These are phyloP conservation scores for Escovopsis sp. DNA, from an alignment of 2,329 filamentous ascomycete genomes.

Conservation along the genomic window DNA sequence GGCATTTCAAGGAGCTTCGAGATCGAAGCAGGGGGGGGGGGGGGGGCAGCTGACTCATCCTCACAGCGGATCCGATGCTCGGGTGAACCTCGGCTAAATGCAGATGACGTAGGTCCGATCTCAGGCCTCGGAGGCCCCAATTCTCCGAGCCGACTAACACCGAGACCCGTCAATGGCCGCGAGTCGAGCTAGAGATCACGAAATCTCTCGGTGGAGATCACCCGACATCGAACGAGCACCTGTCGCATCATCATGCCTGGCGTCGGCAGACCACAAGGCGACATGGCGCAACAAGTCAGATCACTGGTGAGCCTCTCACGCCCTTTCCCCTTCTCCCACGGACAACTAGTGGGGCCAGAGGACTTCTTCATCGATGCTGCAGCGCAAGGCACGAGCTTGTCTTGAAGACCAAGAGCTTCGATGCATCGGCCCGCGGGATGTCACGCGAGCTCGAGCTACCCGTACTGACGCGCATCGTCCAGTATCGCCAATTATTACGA, in stretches of 20 bases:
- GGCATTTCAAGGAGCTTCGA: no score
- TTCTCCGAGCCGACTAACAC: constrained; percentile 22
- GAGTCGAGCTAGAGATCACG: constrained; percentile 1
- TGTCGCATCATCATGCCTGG: constrained; percentile 20
- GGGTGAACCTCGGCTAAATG: constrained; percentile 4
- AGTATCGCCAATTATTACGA: constrained; percentile 88
- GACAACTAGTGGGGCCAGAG: no score
- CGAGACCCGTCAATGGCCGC: constrained; percentile 10
- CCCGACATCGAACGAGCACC: constrained; percentile 14
- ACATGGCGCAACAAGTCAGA: constrained; percentile 40
- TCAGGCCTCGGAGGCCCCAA: constrained; percentile 1
- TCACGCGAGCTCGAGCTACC: no score
- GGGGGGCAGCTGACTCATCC: no score
- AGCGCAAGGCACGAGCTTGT: not conserved
- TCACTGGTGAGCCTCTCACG: constrained; percentile 31
- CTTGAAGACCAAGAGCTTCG: not conserved
- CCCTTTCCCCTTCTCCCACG: no score
- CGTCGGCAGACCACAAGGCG: constrained; percentile 28
- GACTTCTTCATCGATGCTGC: not conserved
- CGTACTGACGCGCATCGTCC: not conserved
- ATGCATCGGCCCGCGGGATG: not conserved
- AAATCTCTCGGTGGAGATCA: constrained; percentile 2
- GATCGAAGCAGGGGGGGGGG: no score
- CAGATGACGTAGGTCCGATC: not conserved
- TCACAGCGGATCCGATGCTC: not conserved